Conservation (phyloP, 2,329 filamentous ascomycete species). For the Paecilomyces variotii region DNA sequence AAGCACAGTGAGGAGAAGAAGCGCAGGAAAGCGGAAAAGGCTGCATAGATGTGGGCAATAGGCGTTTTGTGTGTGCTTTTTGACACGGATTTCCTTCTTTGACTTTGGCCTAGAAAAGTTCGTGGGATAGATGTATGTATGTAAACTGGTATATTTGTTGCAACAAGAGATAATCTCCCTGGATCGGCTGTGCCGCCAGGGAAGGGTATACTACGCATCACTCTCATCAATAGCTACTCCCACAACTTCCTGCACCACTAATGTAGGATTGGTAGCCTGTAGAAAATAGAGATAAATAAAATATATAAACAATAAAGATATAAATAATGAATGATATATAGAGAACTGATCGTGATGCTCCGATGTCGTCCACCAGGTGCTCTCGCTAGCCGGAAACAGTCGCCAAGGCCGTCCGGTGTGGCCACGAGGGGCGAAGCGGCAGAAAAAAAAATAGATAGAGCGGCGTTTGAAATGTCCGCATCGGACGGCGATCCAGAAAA, state of each 20-base stretch:
- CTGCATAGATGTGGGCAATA: background rate
- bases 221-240: too few relatives aligned
- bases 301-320: background rate
- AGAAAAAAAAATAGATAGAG: background rate
- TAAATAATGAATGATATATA: background rate
- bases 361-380: background rate
- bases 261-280: too few relatives aligned
- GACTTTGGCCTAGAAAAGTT: background rate
- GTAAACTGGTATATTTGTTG: background rate
- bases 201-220: background rate
- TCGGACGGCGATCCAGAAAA: background rate
- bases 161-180: background rate
- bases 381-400: background rate
- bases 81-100: background rate
- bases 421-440: background rate
- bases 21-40: constrained; percentile 24
- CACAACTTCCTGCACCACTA: too few relatives aligned
- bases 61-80: background rate
- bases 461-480: background rate
- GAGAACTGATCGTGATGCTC: background rate
- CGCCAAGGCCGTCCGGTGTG: background rate
- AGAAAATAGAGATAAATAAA: too few relatives aligned
- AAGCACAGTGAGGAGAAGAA: constrained; percentile 29
- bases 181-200: background rate
- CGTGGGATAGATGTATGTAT: background rate